Percentiles rank a stretch among this genome's conserved stretches.
These are phyloP conservation scores for Cercophora scortea DNA, from an alignment of 495 filamentous ascomycete species.

Conservation along the genomic window DNA sequence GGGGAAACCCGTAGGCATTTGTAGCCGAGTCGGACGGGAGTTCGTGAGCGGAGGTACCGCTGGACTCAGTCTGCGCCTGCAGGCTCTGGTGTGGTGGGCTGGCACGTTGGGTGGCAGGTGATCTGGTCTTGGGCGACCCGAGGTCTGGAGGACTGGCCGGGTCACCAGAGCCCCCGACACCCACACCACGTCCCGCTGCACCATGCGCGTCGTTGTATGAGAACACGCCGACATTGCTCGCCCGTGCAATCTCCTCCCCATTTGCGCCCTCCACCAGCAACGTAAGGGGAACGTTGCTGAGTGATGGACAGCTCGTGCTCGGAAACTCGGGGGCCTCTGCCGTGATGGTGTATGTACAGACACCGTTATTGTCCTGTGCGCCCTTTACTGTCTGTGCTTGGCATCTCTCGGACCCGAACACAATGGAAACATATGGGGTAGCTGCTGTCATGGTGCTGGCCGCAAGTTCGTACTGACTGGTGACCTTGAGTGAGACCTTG, in stretches of 20 bases:
- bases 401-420: slow-evolving; percentile 67
- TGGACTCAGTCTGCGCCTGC: slow-evolving; percentile 19
- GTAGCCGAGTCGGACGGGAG: slow-evolving; percentile 25
- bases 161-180: slow-evolving; percentile 23
- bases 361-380: slow-evolving; percentile 45
- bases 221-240: slow-evolving; percentile 65
- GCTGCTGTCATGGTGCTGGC: slow-evolving; percentile 43
- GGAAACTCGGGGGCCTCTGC: slow-evolving; percentile 65
- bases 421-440: slow-evolving; percentile 52
- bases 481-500: slow-evolving; percentile 62
- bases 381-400: slow-evolving; percentile 55
- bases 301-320: slow-evolving; percentile 55
- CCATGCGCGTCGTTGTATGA: slow-evolving; percentile 49
- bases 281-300: slow-evolving; percentile 60
- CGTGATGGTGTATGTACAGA: slow-evolving; percentile 63
- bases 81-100: slow-evolving; percentile 30
- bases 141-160: slow-evolving; percentile 35
- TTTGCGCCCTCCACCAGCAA: slow-evolving; percentile 62
- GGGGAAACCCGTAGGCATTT: slow-evolving; percentile 41
- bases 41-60: slow-evolving; percentile 12
- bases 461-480: slow-evolving; percentile 58
- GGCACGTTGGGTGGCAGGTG: slow-evolving; percentile 31
- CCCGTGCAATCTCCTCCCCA: slow-evolving; percentile 50
- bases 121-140: slow-evolving; percentile 35
- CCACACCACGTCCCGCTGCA: slow-evolving; percentile 23